phyloP scores from a whole-genome alignment of 2,329 filamentous ascomycete genomes.

The Cercospora citrullina region DNA sequence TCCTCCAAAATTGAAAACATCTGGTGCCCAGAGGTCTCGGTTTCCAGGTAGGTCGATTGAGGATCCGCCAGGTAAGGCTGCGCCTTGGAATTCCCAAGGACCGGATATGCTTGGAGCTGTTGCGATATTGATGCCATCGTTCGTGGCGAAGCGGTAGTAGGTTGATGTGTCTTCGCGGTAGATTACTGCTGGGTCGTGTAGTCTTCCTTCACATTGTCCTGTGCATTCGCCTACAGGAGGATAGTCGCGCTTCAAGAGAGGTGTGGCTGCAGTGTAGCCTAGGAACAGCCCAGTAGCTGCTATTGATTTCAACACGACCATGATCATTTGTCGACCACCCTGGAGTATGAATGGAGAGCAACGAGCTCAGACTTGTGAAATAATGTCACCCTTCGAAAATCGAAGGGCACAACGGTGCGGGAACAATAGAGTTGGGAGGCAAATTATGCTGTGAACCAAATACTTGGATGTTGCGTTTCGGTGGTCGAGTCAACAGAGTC shows the following conservation, averaged over 20 bases:
- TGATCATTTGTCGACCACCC: background rate
- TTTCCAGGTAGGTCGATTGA: constrained; percentile 51
- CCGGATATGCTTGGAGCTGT: constrained; percentile 49
- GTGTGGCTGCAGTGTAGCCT: constrained; percentile 1
- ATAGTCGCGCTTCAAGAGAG: constrained; percentile 21
- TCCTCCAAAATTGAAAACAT: constrained; percentile 57
- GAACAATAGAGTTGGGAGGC: background rate
- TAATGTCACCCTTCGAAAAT: background rate
- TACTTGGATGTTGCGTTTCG: background rate
- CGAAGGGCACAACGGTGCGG: background rate
- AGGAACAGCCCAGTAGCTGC: background rate
- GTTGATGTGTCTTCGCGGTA: constrained; percentile 30
- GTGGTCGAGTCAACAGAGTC: background rate
- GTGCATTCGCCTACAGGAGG: constrained; percentile 22
- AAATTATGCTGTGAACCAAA: background rate
- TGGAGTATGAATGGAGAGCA: background rate
- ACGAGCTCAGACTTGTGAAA: background rate
- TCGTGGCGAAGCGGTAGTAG: constrained; percentile 56
- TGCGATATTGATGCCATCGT: constrained; percentile 51
- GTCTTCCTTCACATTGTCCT: constrained; percentile 21
- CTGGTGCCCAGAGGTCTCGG: constrained; percentile 57
- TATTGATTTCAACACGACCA: constrained; percentile 1
- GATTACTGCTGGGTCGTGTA: constrained; percentile 27
- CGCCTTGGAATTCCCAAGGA: constrained; percentile 52
- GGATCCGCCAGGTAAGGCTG: constrained; percentile 49